These are phyloP conservation scores for Mortierella sp. DNA, from an alignment of 371 early-diverging fungal genomes.

Conservation along the genomic window DNA sequence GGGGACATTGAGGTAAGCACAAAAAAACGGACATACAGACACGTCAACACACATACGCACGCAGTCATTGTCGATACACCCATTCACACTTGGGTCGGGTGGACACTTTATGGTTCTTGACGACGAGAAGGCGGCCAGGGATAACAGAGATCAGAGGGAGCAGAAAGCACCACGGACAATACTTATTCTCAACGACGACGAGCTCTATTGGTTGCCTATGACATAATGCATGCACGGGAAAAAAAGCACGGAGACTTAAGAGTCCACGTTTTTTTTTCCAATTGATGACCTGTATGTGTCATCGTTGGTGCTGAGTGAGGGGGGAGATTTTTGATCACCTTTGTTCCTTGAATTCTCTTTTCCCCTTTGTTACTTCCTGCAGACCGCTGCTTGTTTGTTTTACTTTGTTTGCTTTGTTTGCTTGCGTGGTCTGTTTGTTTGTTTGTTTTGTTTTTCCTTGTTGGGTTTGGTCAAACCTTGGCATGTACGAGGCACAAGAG, in stretches of 20 bases:
- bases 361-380: background rate
- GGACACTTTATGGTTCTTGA: background rate
- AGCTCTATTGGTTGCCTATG: background rate
- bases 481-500: background rate
- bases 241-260: slow-evolving; percentile 1
- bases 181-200: background rate
- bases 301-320: background rate
- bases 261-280: slow-evolving; percentile 15
- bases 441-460: background rate
- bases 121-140: background rate
- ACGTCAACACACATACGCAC: background rate
- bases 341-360: background rate
- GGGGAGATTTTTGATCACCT: background rate
- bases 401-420: background rate
- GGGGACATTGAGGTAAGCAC: slow-evolving; percentile 56
- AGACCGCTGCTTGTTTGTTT: background rate
- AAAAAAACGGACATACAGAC: background rate
- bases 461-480: background rate
- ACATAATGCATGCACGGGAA: slow-evolving; percentile 13
- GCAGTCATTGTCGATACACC: background rate
- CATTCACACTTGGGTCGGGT: background rate
- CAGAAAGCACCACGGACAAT: background rate
- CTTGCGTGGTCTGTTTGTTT: no score
- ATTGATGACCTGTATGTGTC: background rate
- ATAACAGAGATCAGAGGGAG: background rate